These are phyloP conservation scores for Fusarium secorum DNA, from an alignment of 2,329 filamentous ascomycete species.

Conservation along the genomic window DNA sequence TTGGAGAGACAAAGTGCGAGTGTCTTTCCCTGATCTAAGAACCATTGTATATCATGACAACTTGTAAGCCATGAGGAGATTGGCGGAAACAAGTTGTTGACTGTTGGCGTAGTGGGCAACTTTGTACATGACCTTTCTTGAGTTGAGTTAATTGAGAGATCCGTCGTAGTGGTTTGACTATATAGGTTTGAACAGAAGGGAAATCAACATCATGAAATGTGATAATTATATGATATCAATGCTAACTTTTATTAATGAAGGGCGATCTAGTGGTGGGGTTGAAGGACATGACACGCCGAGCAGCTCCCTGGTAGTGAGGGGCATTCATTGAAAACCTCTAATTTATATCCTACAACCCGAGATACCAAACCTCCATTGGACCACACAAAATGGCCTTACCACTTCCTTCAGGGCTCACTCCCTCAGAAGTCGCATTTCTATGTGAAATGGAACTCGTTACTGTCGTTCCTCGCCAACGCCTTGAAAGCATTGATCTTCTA, in stretches of 20 bases:
- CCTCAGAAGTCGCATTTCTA: conserved; percentile 89
- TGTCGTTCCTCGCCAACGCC: conserved; percentile 86
- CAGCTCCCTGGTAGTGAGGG: conserved; percentile 2
- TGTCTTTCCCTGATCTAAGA: no score
- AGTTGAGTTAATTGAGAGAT: background rate
- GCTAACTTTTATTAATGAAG: background rate
- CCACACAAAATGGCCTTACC: conserved; percentile 56
- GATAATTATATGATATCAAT: background rate
- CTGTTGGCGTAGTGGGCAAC: background rate
- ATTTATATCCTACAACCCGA: conserved; percentile 24
- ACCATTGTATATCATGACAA: background rate
- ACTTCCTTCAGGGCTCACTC: conserved; percentile 69
- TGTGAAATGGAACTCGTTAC: conserved; percentile 98
- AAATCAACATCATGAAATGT: background rate
- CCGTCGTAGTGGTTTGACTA: background rate
- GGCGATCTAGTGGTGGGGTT: conserved; percentile 25
- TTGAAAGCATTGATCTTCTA: conserved; percentile 85
- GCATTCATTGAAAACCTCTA: conserved; percentile 13
- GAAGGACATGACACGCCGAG: background rate
- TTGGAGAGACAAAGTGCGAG: background rate
- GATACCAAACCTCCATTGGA: background rate
- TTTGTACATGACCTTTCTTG: background rate
- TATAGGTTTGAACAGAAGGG: background rate
- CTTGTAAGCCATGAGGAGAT: background rate
- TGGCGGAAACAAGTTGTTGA: background rate